A percentile compares a stretch with the other conserved stretches of the same genome.
phyloP scores from a whole-genome alignment of 805 yeast species.

The Lipomyces lipofer region DNA sequence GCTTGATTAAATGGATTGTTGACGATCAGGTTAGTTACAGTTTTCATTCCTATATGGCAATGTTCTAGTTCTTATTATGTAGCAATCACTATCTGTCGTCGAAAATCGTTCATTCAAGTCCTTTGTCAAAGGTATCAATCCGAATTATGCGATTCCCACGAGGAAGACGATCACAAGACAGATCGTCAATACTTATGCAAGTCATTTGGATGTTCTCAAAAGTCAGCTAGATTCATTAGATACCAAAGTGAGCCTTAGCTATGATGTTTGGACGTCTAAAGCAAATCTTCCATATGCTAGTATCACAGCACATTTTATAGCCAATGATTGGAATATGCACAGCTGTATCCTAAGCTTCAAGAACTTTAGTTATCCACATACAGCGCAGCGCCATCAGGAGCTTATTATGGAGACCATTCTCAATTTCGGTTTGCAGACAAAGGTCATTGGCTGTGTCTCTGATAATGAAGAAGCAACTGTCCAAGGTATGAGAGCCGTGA shows the following conservation, averaged over 20 bases:
- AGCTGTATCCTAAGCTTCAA: background rate
- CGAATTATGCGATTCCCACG: background rate
- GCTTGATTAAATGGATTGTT: slow-evolving; percentile 2
- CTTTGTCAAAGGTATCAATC: slow-evolving; percentile 1
- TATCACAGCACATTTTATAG: background rate
- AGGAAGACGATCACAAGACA: slow-evolving; percentile 1
- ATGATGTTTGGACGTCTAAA: background rate
- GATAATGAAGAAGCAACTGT: slow-evolving; percentile 1
- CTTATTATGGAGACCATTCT: background rate
- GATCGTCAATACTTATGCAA: background rate
- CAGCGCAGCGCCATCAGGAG: background rate
- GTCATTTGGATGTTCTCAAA: background rate
- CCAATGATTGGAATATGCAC: slow-evolving; percentile 1
- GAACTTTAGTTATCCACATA: background rate
- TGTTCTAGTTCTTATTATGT: slow-evolving; percentile 1
- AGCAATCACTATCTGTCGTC: slow-evolving; percentile 5
- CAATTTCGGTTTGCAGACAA: background rate
- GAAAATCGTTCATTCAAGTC: slow-evolving; percentile 3
- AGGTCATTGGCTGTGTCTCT: slow-evolving; percentile 1
- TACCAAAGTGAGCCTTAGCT: background rate
- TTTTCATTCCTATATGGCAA: background rate
- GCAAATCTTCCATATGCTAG: background rate
- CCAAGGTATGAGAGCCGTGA: background rate
- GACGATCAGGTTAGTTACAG: slow-evolving; percentile 4
- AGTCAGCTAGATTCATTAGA: background rate